Evolutionary conservation across 139 green algal species (phyloP).

Genomic region (Chlorella sp.): DNA sequence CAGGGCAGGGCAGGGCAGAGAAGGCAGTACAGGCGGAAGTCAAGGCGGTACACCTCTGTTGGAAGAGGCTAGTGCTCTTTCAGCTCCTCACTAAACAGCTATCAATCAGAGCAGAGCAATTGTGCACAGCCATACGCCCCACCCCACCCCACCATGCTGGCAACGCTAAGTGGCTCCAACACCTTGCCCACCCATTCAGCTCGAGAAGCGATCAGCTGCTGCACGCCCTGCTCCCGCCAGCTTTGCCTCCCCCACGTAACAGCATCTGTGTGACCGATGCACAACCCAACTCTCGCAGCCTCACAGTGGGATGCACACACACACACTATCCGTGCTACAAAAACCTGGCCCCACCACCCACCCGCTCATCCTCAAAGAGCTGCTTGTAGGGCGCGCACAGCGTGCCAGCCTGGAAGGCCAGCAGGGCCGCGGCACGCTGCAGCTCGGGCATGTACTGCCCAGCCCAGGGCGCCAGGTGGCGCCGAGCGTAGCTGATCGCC

Average conservation of each 20-base stretch:
- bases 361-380: slow-evolving; percentile 52
- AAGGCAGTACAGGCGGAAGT: background rate
- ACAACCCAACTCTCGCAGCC: too few relatives aligned
- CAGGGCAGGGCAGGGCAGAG: background rate
- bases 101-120: background rate
- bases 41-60: background rate
- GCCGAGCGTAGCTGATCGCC: slow-evolving; percentile 84
- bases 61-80: background rate
- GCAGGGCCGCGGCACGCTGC: slow-evolving; percentile 82
- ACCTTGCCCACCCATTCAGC: background rate
- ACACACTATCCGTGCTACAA: too few relatives aligned
- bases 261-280: too few relatives aligned
- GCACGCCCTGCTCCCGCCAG: too few relatives aligned
- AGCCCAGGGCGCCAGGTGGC: slow-evolving; percentile 80
- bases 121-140: background rate
- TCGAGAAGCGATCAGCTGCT: too few relatives aligned
- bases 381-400: slow-evolving; percentile 63
- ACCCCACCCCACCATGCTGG: background rate
- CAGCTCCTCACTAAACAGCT: background rate
- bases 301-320: too few relatives aligned
- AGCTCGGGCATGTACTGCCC: slow-evolving; percentile 77
- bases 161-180: background rate
- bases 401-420: slow-evolving; percentile 77
- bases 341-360: too few relatives aligned
- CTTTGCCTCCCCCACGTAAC: too few relatives aligned